Base-by-base conservation (phyloP, 176 grass and related monocot genomes). In the Oropetium thomaeum region DNA sequence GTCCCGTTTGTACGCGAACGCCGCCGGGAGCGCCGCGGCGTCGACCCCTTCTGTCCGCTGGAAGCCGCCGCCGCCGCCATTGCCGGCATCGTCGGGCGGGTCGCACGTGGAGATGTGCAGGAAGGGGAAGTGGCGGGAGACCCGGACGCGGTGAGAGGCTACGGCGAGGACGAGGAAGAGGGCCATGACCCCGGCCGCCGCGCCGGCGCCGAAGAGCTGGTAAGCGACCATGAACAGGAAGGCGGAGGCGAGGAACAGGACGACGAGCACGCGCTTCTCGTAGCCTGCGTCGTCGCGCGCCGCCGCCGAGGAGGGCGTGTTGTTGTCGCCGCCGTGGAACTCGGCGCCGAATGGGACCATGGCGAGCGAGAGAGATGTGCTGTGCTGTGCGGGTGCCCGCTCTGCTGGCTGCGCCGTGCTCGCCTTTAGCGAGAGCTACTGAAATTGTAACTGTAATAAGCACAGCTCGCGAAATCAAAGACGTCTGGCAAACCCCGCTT, bases 41-140 rank as follows among this genome's bases (percentile, higher is more conserved):
- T 12, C 52, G 22, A 4, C 26, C 9, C 52, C 52, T 11, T 2
- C 51, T 8, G n/a, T 22, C 4, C 7, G 7, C 20, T 8, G 51
- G 51, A 53, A 51, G 0, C 5, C 8, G 1, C n/a, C 20, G 1
- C 8, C 51, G 8, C n/a, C 20, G 5, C 22, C 22, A n/a, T n/a
- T n/a, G 52, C 3, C 9, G 10, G 2, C 3, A 1, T 1, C 17
- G 44, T 1, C 17, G 2, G 4, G 7, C 28, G 0, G 3, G 19
- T 6, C 19, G 3, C 2, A 7, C 28, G n/a, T n/a, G n/a, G 79
- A 74, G 1, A 75, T 10, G 71, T 27, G 62, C 71, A 75, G 71
- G 71, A 82, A 82, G 9, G 80, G 70, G 62, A 82, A 75, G n/a
- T 2, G 1, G 60, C 27, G 80, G 70, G 70, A 58, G 51, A 68